Percentiles rank a stretch among this genome's conserved stretches.
phyloP scores from a whole-genome alignment of 225 moss, liverwort and hornwort genomes.

The Anthoceros angustus region DNA sequence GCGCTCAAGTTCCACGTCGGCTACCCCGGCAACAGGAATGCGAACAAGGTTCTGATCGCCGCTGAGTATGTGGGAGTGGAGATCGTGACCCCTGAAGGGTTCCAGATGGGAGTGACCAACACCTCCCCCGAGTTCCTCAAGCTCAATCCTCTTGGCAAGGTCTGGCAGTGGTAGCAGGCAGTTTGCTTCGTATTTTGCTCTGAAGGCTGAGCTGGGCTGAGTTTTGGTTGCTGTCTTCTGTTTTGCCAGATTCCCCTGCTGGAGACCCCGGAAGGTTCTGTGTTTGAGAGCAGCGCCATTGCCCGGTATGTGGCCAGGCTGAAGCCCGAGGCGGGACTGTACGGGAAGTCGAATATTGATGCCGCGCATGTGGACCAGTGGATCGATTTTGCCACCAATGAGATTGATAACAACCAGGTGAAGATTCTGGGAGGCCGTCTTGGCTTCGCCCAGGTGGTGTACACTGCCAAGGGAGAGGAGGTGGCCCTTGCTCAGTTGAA shows the following conservation, averaged over 20 bases:
- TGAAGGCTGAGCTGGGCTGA: no score
- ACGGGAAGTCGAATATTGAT: background rate
- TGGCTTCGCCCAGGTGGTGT: constrained; percentile 15
- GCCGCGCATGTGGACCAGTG: constrained; percentile 65
- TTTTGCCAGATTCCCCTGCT: constrained; percentile 46
- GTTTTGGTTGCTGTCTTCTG: background rate
- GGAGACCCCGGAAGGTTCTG: constrained; percentile 47
- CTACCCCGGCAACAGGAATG: constrained; percentile 44
- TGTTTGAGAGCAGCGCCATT: constrained; percentile 86
- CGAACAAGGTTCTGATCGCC: constrained; percentile 40
- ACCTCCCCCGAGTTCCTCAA: constrained; percentile 55
- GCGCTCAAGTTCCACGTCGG: background rate
- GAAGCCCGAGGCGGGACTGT: constrained; percentile 31
- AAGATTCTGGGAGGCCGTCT: constrained; percentile 26
- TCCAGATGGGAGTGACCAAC: constrained; percentile 32
- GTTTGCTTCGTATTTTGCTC: background rate
- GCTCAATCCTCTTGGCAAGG: constrained; percentile 70
- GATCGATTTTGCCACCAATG: constrained; percentile 47
- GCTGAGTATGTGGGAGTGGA: constrained; percentile 72
- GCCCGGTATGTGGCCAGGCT: constrained; percentile 65
- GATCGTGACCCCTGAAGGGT: constrained; percentile 25
- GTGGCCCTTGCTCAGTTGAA: constrained; percentile 8
- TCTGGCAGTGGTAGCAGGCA: constrained; percentile 2
- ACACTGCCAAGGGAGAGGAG: constrained; percentile 25
- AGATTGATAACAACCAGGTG: constrained; percentile 22